Conservation (phyloP, 495 filamentous ascomycete genomes). For the Annulohypoxylon nitens region DNA sequence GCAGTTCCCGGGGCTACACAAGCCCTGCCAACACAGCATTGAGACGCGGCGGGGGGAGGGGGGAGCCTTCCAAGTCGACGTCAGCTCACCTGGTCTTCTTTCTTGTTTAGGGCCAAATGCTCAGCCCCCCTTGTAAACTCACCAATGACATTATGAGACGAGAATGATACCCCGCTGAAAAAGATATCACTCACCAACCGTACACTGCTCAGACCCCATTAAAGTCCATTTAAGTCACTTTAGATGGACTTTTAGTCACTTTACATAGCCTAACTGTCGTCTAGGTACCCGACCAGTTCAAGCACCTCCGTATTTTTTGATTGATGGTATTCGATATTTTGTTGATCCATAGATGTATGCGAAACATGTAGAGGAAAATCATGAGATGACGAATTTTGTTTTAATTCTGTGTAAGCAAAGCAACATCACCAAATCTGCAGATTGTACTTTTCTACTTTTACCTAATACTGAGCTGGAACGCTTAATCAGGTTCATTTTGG, state of each 20-base stretch:
- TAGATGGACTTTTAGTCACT: not conserved
- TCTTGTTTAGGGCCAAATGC: slow-evolving; percentile 33
- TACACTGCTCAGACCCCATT: not conserved
- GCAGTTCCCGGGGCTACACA: slow-evolving; percentile 39
- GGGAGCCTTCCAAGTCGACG: slow-evolving; percentile 28
- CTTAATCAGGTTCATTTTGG: slow-evolving; percentile 14
- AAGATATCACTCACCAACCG: slow-evolving; percentile 29
- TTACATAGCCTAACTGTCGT: slow-evolving; percentile 4
- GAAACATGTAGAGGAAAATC: slow-evolving; percentile 19
- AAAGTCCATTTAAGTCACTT: slow-evolving; percentile 1
- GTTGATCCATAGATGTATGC: slow-evolving; percentile 1
- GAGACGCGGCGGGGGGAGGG: slow-evolving; percentile 11
- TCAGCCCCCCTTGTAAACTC: slow-evolving; percentile 34
- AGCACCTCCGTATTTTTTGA: not conserved
- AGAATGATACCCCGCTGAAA: slow-evolving; percentile 30
- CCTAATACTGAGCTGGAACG: not conserved
- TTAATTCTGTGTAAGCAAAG: slow-evolving; percentile 1
- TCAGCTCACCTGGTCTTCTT: slow-evolving; percentile 36
- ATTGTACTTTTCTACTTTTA: not conserved
- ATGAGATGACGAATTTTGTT: slow-evolving; percentile 12
- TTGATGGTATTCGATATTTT: not conserved
- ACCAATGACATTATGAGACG: slow-evolving; percentile 31
- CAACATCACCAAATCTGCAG: not conserved
- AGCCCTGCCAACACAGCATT: slow-evolving; percentile 45
- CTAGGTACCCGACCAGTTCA: slow-evolving; percentile 13